Evolutionary conservation across 163 green algal genomes (phyloP), one percentile per base, ranked within the genome.

Genomic region (Scenedesmus sp.): DNA sequence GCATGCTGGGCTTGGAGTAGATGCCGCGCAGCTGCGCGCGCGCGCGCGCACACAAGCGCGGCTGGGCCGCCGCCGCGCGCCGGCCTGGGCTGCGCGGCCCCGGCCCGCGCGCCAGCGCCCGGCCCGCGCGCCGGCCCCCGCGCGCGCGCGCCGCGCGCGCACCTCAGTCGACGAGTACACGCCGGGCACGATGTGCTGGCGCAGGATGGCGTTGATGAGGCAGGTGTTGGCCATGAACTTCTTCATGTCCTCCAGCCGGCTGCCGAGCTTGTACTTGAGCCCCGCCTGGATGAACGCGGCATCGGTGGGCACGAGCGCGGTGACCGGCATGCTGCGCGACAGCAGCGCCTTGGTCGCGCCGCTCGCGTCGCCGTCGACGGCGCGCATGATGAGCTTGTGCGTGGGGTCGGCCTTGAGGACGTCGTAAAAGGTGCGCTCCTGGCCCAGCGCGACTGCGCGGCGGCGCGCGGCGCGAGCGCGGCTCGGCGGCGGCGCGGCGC

Each of bases 171-270:
- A n/a, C n/a, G 39, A 15, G 39, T 47, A 10, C 39, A 47, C 36
- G 51, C 67, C 67, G 44, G 67, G 67, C 3, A 77, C 29, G 24
- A 77, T 77, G 54, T 77, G 69, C 54, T 77, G 69, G 36, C 34
- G 66, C 9, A 77, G 69, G 54, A 77, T 77, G n/a, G 69, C 69
- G 22, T 57, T 67, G n/a, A 77, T 77, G 9, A 77, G 36, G 69
- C 69, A 77, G 14, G 34, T 67, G 69, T 77, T 77, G 3, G 18
- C 24, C 69, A 77, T 77, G 36, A 77, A 33, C 22, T 33, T 60
- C 36, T 57, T 24, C 54, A 67, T 77, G 39, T 67, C 69, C 31
- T 62, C 67, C 31, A 39, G 44, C 17, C 33, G 29, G n/a, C 17
- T 66, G 9, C 54, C 54, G 24, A 77, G 11, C 26, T 77, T 77